A percentile compares a stretch with the other conserved stretches of the same genome.
Conservation (phyloP, 768 basidiomycete genomes). For the Boletus barrowsii region DNA sequence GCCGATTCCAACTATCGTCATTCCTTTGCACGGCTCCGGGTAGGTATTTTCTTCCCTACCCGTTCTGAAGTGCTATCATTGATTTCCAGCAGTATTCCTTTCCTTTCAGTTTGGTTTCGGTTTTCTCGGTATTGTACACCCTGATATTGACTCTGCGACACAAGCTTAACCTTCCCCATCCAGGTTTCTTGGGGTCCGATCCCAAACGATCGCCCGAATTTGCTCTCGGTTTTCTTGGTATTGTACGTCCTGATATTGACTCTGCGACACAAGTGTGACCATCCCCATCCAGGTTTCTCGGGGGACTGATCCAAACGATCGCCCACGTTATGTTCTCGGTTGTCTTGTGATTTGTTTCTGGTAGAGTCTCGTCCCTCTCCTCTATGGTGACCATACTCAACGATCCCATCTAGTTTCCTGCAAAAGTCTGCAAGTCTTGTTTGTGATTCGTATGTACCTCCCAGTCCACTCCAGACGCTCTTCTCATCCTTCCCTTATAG, state of each 20-base stretch:
- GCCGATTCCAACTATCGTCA: conserved; percentile 15
- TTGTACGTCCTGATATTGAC: neutral
- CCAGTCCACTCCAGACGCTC: neutral
- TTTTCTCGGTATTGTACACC: conserved; percentile 4
- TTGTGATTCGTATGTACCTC: neutral
- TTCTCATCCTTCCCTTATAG: neutral
- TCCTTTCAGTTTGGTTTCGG: neutral
- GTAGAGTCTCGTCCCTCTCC: neutral
- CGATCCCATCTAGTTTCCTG: neutral
- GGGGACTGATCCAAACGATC: no score
- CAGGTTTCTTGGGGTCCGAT: neutral
- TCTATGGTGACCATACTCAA: neutral
- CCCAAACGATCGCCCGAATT: no score
- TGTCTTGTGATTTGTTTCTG: conserved; percentile 1
- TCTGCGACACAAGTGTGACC: neutral
- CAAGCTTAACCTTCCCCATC: neutral
- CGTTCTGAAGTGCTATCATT: neutral
- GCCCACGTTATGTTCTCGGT: neutral
- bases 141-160: neutral
- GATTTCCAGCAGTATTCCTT: neutral
- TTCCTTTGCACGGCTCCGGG: conserved; percentile 7
- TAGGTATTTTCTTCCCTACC: neutral
- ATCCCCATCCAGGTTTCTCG: neutral
- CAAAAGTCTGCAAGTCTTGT: neutral
- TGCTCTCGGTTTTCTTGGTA: neutral